Conservation (phyloP, 2,329 filamentous ascomycete species). For the Emergomyces pasteurianus region DNA sequence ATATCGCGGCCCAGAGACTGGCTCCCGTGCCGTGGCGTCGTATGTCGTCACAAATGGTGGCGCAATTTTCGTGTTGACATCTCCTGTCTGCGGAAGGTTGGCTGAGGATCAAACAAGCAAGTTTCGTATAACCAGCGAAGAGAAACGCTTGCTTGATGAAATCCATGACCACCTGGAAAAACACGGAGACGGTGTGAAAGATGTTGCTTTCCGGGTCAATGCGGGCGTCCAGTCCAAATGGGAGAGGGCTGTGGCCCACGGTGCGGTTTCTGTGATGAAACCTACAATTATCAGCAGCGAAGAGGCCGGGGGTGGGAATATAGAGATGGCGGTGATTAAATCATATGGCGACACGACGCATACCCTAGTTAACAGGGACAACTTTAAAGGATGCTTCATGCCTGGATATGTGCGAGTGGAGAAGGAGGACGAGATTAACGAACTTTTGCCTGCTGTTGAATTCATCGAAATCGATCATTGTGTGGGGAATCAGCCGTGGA, state of each 20-base stretch:
- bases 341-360: constrained; percentile 88
- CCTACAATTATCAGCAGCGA: constrained; percentile 47
- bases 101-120: constrained; percentile 43
- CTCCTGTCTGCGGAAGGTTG: constrained; percentile 52
- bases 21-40: constrained; percentile 63
- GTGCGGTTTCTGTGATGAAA: constrained; percentile 51
- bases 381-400: constrained; percentile 59
- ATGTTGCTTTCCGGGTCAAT: constrained; percentile 82
- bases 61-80: constrained; percentile 74
- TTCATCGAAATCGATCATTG: constrained; percentile 80
- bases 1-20: constrained; percentile 76
- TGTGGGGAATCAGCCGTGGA: constrained; percentile 89
- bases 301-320: constrained; percentile 41
- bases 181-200: constrained; percentile 84
- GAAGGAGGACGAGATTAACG: constrained; percentile 31
- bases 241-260: constrained; percentile 53
- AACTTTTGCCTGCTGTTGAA: constrained; percentile 47
- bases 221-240: constrained; percentile 62
- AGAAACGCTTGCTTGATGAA: constrained; percentile 51
- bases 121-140: constrained; percentile 47
- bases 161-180: constrained; percentile 69
- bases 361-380: constrained; percentile 60
- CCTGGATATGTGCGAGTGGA: constrained; percentile 56
- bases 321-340: constrained; percentile 61
- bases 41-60: constrained; percentile 67